Conservation (phyloP, 129 eudicot species). For the Cynara cardunculus region DNA sequence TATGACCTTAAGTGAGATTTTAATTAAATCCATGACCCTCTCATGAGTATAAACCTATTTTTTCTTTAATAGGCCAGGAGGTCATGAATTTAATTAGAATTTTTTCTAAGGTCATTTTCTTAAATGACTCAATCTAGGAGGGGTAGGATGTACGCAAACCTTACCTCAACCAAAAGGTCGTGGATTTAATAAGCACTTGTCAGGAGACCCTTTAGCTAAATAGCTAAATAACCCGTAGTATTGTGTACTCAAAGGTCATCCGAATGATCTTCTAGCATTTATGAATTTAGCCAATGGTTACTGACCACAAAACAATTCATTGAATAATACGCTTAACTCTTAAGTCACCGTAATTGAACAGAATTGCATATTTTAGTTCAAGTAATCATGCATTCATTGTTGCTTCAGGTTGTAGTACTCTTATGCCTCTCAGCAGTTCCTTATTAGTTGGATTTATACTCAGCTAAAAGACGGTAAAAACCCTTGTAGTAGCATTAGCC, state of each 20-base stretch:
- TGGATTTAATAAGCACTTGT: not conserved
- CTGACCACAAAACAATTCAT: conserved; percentile 33
- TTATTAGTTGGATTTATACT: conserved; percentile 15
- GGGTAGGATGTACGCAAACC: not conserved
- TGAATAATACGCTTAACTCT: conserved; percentile 8
- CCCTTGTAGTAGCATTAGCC: not conserved
- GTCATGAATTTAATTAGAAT: no score
- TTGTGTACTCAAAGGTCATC: not conserved
- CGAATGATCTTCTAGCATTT: not conserved
- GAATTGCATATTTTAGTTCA: not conserved
- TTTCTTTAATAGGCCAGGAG: no score
- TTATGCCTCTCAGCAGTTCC: conserved; percentile 11
- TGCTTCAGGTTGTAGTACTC: not conserved
- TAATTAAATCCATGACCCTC: no score
- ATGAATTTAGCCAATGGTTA: not conserved
- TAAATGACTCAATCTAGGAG: no score
- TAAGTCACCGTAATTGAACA: not conserved
- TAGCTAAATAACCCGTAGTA: not conserved
- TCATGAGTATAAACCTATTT: no score
- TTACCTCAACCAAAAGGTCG: not conserved
- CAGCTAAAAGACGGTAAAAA: not conserved
- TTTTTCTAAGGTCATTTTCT: no score
- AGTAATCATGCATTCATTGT: conserved; percentile 5
- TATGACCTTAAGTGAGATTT: no score
- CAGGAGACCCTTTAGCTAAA: not conserved